Conservation (phyloP, 805 yeast species). For the Saccharomycopsis fermentans region DNA sequence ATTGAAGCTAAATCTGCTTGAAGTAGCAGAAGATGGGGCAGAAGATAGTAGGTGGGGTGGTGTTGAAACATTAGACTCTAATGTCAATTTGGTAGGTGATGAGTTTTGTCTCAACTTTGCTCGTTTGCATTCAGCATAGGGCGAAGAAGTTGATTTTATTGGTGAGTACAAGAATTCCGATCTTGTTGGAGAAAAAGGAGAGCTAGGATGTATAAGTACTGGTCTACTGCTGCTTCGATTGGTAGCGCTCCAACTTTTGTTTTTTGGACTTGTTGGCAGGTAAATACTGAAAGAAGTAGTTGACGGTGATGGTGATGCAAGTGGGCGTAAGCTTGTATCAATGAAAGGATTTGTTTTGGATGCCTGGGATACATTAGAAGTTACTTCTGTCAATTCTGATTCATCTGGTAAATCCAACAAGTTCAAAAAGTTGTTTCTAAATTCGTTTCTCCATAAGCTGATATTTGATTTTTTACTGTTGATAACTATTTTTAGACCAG, state of each 20-base stretch:
- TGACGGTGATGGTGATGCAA: neutral
- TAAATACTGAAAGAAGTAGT: neutral
- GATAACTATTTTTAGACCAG: constrained; percentile 10
- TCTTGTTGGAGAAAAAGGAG: neutral
- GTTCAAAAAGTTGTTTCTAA: constrained; percentile 2
- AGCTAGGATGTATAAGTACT: neutral
- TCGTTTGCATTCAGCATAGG: neutral
- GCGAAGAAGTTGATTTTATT: neutral
- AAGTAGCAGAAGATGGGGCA: neutral
- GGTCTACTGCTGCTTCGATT: neutral
- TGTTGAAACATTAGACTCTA: neutral
- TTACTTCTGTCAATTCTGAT: neutral
- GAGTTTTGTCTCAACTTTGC: neutral
- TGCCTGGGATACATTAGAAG: neutral
- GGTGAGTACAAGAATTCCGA: neutral
- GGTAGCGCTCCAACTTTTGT: neutral
- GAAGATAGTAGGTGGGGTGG: neutral
- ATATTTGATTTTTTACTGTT: constrained; percentile 5
- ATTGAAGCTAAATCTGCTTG: neutral
- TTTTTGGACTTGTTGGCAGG: neutral
- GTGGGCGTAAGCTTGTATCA: neutral
- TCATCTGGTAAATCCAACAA: neutral
- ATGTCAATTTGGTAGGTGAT: neutral
- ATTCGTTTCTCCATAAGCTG: constrained; percentile 5
- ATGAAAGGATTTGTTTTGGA: neutral